phyloP scores from a whole-genome alignment of 2,329 filamentous ascomycete species.

The Fusarium incarnatum region DNA sequence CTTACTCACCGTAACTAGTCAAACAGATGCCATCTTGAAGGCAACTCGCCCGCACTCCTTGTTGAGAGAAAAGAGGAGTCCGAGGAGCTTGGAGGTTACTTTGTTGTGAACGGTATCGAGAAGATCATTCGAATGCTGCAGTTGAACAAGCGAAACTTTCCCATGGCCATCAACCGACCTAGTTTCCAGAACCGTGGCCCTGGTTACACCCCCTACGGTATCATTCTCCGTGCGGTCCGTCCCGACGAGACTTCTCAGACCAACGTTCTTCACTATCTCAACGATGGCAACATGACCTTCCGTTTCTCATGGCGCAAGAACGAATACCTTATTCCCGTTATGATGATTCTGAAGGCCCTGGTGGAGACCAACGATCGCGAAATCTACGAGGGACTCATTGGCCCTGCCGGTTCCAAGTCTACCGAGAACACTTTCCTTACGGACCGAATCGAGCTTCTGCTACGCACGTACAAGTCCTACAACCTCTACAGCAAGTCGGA shows the following conservation, averaged over 20 bases:
- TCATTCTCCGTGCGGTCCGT: slow-evolving; percentile 90
- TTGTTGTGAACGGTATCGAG: slow-evolving; percentile 97
- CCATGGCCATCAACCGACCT: slow-evolving; percentile 90
- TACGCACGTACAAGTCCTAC: slow-evolving; percentile 95
- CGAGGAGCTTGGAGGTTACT: slow-evolving; percentile 96
- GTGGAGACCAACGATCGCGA: slow-evolving; percentile 96
- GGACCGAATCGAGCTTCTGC: slow-evolving; percentile 89
- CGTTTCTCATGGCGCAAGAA: slow-evolving; percentile 98
- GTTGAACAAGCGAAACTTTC: slow-evolving; percentile 91
- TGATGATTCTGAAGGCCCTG: slow-evolving; percentile 97
- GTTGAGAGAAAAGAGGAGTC: slow-evolving; percentile 93
- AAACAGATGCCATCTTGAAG: slow-evolving; percentile 89
- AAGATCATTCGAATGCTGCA: slow-evolving; percentile 95
- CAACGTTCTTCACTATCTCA: slow-evolving; percentile 95
- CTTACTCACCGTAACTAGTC: slow-evolving; percentile 65
- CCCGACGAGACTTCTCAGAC: slow-evolving; percentile 99
- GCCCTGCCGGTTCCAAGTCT: slow-evolving; percentile 78
- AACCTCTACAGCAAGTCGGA: slow-evolving; percentile 83
- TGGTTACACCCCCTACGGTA: slow-evolving; percentile 88
- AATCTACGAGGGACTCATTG: slow-evolving; percentile 94
- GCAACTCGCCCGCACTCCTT: slow-evolving; percentile 82
- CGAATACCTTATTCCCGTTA: slow-evolving; percentile 93
- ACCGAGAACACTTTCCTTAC: slow-evolving; percentile 92
- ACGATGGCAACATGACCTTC: slow-evolving; percentile 95
- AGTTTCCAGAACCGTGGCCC: slow-evolving; percentile 90